Percentiles rank a stretch among this genome's conserved stretches.
phyloP scores from a whole-genome alignment of 805 yeast genomes.

The Cyberlindnera veronae region DNA sequence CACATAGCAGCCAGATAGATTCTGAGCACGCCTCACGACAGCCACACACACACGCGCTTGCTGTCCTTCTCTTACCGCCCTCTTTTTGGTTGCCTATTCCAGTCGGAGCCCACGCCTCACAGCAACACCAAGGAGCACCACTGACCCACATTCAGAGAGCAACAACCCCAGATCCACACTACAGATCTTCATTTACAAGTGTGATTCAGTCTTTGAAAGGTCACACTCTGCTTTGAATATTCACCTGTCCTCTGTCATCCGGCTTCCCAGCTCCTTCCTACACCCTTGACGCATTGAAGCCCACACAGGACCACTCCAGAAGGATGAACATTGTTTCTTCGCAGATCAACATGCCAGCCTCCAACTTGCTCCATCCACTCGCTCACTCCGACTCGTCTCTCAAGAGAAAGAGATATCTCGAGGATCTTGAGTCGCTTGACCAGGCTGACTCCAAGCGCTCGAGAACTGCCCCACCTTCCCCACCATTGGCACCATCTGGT shows the following conservation, averaged over 20 bases:
- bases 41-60: too few species aligned
- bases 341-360: slow-evolving; percentile 7
- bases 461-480: slow-evolving; percentile 46
- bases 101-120: background rate
- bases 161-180: background rate
- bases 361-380: slow-evolving; percentile 14
- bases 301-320: background rate
- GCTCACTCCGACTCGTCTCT: slow-evolving; percentile 8
- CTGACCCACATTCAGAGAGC: background rate
- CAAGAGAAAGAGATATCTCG: slow-evolving; percentile 26
- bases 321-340: slow-evolving; percentile 16
- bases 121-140: background rate
- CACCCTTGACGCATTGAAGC: slow-evolving; percentile 2
- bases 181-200: background rate
- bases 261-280: background rate
- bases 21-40: too few species aligned
- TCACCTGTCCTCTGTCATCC: background rate
- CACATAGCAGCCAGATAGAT: background rate
- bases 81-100: background rate
- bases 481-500: slow-evolving; percentile 25
- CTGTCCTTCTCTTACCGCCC: too few species aligned
- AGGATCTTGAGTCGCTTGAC: slow-evolving; percentile 17
- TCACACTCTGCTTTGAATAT: too few species aligned
- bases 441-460: slow-evolving; percentile 32
- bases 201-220: too few species aligned